Conservation (phyloP, 768 basidiomycete species). For the Leccinellum albellum region DNA sequence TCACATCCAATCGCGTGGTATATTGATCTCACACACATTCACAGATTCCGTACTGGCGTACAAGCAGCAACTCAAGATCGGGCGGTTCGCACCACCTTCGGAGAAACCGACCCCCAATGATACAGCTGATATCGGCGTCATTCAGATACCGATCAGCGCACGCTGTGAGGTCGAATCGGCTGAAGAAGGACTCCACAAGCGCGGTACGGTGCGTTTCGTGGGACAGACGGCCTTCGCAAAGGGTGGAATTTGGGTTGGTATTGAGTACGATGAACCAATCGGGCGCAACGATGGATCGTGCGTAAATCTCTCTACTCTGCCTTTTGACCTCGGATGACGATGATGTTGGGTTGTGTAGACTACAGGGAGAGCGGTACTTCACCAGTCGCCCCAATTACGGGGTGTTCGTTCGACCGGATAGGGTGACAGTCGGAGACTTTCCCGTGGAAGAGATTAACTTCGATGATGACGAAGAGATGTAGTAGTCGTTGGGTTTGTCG, state of each 20-base stretch:
- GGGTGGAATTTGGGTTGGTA: conserved; percentile 76
- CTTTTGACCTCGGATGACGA: not conserved
- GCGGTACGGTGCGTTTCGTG: conserved; percentile 83
- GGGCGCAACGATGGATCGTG: conserved; percentile 96
- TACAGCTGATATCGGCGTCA: conserved; percentile 22
- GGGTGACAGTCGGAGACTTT: conserved; percentile 79
- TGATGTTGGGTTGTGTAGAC: conserved; percentile 41
- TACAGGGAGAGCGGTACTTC: conserved; percentile 86
- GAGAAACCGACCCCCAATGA: conserved; percentile 22
- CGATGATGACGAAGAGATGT: conserved; percentile 79
- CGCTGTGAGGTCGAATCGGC: conserved; percentile 79
- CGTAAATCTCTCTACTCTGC: conserved; percentile 33
- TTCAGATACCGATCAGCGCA: conserved; percentile 62
- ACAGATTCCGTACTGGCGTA: conserved; percentile 87
- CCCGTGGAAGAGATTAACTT: conserved; percentile 77
- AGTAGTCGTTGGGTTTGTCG: not conserved
- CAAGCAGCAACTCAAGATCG: conserved; percentile 82
- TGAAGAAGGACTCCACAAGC: conserved; percentile 67
- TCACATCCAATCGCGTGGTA: not conserved
- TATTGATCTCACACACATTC: not conserved
- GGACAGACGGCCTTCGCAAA: conserved; percentile 74
- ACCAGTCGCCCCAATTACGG: conserved; percentile 73
- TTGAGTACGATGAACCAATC: conserved; percentile 93
- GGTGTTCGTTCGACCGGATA: conserved; percentile 82
- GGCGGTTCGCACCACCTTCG: conserved; percentile 71